These are phyloP conservation scores for Ascochyta fabae DNA, from an alignment of 2,329 filamentous ascomycete species.

Conservation along the genomic window DNA sequence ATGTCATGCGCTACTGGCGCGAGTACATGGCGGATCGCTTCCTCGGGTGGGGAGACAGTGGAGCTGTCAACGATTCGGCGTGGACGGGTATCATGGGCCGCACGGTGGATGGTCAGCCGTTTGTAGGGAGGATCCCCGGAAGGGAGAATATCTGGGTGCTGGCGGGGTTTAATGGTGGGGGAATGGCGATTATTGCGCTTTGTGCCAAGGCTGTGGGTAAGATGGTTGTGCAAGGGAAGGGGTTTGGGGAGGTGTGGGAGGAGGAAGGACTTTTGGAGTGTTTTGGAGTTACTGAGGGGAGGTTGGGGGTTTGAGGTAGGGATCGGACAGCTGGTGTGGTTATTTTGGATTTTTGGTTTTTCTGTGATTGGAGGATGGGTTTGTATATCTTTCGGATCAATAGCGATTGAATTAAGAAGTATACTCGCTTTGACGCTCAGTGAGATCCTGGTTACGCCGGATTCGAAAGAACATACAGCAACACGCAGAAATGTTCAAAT, in stretches of 20 bases:
- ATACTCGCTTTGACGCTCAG: no score
- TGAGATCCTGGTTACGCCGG: no score
- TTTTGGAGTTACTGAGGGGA: conserved; percentile 33
- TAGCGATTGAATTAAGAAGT: no score
- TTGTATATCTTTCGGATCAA: no score
- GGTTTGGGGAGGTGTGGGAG: conserved; percentile 42
- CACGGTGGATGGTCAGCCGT: conserved; percentile 51
- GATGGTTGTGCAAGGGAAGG: conserved; percentile 47
- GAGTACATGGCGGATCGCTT: conserved; percentile 59
- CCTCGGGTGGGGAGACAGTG: conserved; percentile 56
- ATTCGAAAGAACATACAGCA: no score
- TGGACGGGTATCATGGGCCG: conserved; percentile 55
- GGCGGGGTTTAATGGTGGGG: conserved; percentile 60
- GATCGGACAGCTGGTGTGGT: no score
- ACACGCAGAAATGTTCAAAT: no score
- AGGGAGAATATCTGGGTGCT: conserved; percentile 52
- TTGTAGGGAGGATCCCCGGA: conserved; percentile 54
- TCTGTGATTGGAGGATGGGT: no score
- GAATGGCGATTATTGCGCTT: conserved; percentile 57
- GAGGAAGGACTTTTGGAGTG: conserved; percentile 45
- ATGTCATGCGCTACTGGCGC: conserved; percentile 54
- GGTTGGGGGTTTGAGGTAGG: neutral
- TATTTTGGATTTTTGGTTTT: no score
- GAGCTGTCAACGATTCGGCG: conserved; percentile 45
- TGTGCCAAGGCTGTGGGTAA: conserved; percentile 50